A percentile compares a stretch with the other conserved stretches of the same genome.
Conservation (phyloP, 2,329 filamentous ascomycete genomes). For the Lachnellula occidentalis region DNA sequence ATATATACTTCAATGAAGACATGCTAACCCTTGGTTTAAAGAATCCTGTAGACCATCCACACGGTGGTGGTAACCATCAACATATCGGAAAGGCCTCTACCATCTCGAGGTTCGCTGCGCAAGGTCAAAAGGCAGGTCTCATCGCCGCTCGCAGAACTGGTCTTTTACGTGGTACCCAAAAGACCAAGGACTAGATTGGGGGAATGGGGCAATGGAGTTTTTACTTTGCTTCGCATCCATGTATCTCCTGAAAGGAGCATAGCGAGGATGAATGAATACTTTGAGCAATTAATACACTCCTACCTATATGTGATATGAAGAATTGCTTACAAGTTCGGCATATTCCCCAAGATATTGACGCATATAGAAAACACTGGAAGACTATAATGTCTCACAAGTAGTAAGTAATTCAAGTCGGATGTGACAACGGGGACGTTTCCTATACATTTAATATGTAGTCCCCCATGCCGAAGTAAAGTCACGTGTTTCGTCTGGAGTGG, state of each 20-base stretch:
- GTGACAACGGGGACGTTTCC: no score
- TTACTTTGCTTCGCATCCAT: slow-evolving; percentile 32
- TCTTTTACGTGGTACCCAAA: slow-evolving; percentile 99
- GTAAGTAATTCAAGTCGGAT: no score
- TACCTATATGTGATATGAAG: neutral
- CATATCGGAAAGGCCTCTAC: slow-evolving; percentile 95
- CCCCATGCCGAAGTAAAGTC: no score
- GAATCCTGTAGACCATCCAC: slow-evolving; percentile 98
- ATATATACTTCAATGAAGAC: neutral
- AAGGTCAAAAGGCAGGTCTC: slow-evolving; percentile 99
- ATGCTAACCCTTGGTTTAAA: neutral
- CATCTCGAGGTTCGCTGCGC: slow-evolving; percentile 94
- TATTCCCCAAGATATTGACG: no score
- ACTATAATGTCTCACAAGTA: no score
- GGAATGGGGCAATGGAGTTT: slow-evolving; percentile 24
- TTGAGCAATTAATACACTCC: slow-evolving; percentile 2
- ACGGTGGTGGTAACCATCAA: slow-evolving; percentile 99
- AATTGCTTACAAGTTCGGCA: no score
- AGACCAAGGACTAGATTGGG: slow-evolving; percentile 82
- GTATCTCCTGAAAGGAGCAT: slow-evolving; percentile 31
- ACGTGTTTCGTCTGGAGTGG: no score
- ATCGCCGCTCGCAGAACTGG: slow-evolving; percentile 99
- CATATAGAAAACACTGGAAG: no score
- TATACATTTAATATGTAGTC: no score
- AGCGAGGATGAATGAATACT: slow-evolving; percentile 30